phyloP scores from a whole-genome alignment of 106 monocot species.

The Triglochin maritima region DNA sequence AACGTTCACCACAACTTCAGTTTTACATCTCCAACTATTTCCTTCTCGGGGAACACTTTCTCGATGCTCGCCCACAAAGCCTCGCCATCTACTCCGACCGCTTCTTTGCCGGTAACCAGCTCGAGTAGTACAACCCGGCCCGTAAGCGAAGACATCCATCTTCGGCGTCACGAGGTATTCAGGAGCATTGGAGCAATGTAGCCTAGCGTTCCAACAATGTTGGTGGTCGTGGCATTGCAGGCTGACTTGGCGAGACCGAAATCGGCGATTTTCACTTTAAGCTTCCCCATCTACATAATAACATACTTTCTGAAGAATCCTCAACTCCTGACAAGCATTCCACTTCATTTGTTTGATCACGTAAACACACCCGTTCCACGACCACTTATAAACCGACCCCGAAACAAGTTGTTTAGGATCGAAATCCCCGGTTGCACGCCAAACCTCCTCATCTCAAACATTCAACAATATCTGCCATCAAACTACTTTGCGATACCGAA shows the following conservation, averaged over 20 bases:
- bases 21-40: slow-evolving; percentile 15
- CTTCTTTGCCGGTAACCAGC: slow-evolving; percentile 57
- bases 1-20: slow-evolving; percentile 21
- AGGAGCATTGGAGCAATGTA: slow-evolving; percentile 66
- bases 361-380: slow-evolving; percentile 34
- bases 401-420: slow-evolving; percentile 29
- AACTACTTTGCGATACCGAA: not conserved
- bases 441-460: slow-evolving; percentile 49
- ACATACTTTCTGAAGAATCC: slow-evolving; percentile 77
- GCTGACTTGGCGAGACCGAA: slow-evolving; percentile 76
- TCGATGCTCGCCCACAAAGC: slow-evolving; percentile 48
- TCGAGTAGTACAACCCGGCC: slow-evolving; percentile 72
- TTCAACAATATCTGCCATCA: slow-evolving; percentile 55
- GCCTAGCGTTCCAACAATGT: slow-evolving; percentile 71
- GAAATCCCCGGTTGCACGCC: slow-evolving; percentile 49
- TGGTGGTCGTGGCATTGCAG: slow-evolving; percentile 68
- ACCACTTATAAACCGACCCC: slow-evolving; percentile 60
- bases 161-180: slow-evolving; percentile 77
- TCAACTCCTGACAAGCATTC: slow-evolving; percentile 74
- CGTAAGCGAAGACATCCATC: slow-evolving; percentile 84
- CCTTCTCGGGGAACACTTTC: slow-evolving; percentile 11
- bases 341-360: slow-evolving; percentile 91
- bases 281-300: slow-evolving; percentile 7
- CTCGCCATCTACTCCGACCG: slow-evolving; percentile 29
- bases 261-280: slow-evolving; percentile 85